These are phyloP conservation scores for Craterostigma plantagineum DNA, from an alignment of 257 asterid genomes.

Conservation along the genomic window DNA sequence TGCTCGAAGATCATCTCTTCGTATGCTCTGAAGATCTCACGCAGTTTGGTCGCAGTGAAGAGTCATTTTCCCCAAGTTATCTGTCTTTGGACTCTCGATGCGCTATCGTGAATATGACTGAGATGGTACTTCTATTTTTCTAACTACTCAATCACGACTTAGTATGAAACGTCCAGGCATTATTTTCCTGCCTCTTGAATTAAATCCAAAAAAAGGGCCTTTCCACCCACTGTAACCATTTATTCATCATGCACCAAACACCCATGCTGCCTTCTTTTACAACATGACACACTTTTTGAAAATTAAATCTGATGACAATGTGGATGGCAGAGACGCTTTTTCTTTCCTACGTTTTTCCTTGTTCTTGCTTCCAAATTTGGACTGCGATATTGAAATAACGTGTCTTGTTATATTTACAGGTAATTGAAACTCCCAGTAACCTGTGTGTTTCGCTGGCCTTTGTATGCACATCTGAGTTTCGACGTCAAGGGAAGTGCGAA, in stretches of 20 bases:
- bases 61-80: conserved; percentile 15
- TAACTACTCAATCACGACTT: not conserved
- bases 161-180: not conserved
- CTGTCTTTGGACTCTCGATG: conserved; percentile 22
- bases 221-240: too few relatives aligned
- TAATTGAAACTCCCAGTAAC: conserved; percentile 17
- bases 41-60: conserved; percentile 18
- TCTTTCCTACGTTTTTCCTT: not conserved
- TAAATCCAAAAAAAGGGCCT: not conserved
- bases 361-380: too few relatives aligned
- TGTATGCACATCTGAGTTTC: conserved; percentile 8
- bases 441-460: conserved; percentile 14
- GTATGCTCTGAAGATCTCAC: conserved; percentile 27
- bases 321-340: too few relatives aligned
- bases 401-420: conserved; percentile 15
- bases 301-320: not conserved
- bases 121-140: conserved; percentile 18
- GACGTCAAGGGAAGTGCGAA: not conserved
- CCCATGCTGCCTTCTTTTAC: too few relatives aligned
- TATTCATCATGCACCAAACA: too few relatives aligned
- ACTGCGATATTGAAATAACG: too few relatives aligned
- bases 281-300: too few relatives aligned
- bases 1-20: conserved; percentile 25
- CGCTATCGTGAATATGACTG: conserved; percentile 18
- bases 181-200: conserved; percentile 1